phyloP scores from a whole-genome alignment of 2,329 filamentous ascomycete species.

The Phialocephala subalpina region DNA sequence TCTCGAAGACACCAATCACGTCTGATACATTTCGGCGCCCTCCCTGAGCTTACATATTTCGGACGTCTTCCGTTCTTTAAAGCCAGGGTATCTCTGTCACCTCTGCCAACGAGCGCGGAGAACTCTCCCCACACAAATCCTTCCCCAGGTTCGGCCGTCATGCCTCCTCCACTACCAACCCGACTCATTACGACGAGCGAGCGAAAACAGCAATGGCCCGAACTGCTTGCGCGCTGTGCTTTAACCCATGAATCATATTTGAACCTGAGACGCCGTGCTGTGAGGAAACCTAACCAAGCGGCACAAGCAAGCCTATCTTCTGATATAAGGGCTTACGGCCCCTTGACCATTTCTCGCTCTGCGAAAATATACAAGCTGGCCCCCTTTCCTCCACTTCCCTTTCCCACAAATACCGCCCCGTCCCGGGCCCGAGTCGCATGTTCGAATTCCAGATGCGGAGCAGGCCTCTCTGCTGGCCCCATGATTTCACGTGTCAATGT shows the following conservation, averaged over 20 bases:
- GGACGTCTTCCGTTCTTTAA: too few relatives aligned
- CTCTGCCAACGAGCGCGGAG: background rate
- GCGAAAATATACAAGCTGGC: background rate
- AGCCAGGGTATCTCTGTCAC: background rate
- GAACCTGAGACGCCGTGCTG: background rate
- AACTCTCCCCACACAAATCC: background rate
- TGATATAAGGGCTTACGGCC: constrained; percentile 3
- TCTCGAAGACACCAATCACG: constrained; percentile 17
- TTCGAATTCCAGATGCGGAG: constrained; percentile 16
- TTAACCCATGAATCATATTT: constrained; percentile 21
- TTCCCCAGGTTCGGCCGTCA: background rate
- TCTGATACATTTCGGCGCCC: background rate
- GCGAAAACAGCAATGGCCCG: constrained; percentile 6
- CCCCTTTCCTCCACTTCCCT: background rate
- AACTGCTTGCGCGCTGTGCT: background rate
- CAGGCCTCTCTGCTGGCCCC: background rate
- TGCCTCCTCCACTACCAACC: background rate
- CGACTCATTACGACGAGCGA: background rate
- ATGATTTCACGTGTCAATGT: constrained; percentile 1
- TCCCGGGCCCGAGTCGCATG: constrained; percentile 10
- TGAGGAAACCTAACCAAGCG: background rate
- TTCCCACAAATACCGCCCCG: background rate
- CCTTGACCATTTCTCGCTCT: background rate
- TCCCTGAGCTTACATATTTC: background rate
- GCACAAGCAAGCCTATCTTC: background rate